These are phyloP conservation scores for Agrocybe praecox DNA, from an alignment of 768 basidiomycete species.

Conservation along the genomic window DNA sequence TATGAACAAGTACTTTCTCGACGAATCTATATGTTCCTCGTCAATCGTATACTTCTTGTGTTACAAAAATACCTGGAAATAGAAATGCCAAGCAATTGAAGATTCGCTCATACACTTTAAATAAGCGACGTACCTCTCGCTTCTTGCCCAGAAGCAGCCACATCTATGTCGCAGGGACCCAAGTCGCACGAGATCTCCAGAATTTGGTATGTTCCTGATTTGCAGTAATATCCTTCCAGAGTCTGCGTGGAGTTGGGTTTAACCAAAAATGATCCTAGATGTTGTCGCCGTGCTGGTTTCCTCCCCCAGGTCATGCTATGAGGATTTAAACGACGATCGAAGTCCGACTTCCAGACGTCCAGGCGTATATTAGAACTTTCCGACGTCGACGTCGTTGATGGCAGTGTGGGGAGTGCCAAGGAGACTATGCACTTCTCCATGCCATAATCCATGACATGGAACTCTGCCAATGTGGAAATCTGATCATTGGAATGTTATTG, in stretches of 20 bases:
- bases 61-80: too few relatives aligned
- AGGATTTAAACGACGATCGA: too few relatives aligned
- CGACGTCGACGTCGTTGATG: background rate
- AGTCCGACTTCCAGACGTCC: background rate
- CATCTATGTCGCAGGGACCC: background rate
- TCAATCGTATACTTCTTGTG: too few relatives aligned
- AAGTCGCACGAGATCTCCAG: background rate
- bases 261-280: background rate
- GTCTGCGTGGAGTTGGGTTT: background rate
- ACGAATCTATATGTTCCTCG: too few relatives aligned
- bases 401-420: background rate
- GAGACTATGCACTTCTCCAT: slow-evolving; percentile 26
- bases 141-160: background rate
- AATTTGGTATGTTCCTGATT: background rate
- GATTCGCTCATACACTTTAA: background rate
- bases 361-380: background rate
- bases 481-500: slow-evolving; percentile 1
- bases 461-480: slow-evolving; percentile 29
- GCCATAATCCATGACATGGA: slow-evolving; percentile 30
- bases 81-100: too few relatives aligned
- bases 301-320: too few relatives aligned
- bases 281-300: background rate
- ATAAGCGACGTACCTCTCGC: background rate
- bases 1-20: too few relatives aligned
- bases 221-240: background rate